Base-by-base conservation (phyloP, 805 yeast species). In the Saccharomyces jurei region DNA sequence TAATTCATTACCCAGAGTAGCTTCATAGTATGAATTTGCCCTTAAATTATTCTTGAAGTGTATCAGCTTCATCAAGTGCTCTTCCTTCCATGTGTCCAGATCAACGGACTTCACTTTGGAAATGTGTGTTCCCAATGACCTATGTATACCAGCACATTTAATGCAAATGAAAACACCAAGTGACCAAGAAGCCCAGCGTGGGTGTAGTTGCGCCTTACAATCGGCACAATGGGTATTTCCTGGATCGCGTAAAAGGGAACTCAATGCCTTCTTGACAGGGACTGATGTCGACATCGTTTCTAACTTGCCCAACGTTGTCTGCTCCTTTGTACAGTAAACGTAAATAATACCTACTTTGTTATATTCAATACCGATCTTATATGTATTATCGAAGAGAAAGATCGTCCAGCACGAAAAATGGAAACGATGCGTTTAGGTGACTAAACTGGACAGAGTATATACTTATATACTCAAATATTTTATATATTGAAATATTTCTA, bases 181-280 rank as follows among this genome's bases (percentile, higher is more conserved):
- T 62, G 86, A 90, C 97, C 97, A 92, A 21, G 95, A 85, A 10
- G 98, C 97, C 99, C 99, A 92, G 53, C 98, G 79, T 25, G 99
- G 99, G 70, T 92, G 96, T 31, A 86, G 79, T 36, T 86, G 79
- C 0, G 83, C 79, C 70, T 94, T 92, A 73, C 99, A 92, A 71
- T 92, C 99, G 1, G 91, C 96, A 70, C 99, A 92, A 48, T 74
- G 68, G 66, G 80, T 82, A 74, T 91, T 94, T 41, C 81, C 82
- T 0, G 83, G 83, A 62, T 89, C 96, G 55, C 81, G 83, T 48
- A 94, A 78, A 31, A 94, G 77, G 31, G 85, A 82, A 69, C 83
- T 83, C 58, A 94, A 75, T 46, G 89, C 84, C 66, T 82, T 64
- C 52, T 67, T 66, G 44, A 36, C 44, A n/a, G 44, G 44, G 44